These are phyloP conservation scores for Camellia oleifera DNA, from an alignment of 179 eudicot genomes.

Conservation along the genomic window DNA sequence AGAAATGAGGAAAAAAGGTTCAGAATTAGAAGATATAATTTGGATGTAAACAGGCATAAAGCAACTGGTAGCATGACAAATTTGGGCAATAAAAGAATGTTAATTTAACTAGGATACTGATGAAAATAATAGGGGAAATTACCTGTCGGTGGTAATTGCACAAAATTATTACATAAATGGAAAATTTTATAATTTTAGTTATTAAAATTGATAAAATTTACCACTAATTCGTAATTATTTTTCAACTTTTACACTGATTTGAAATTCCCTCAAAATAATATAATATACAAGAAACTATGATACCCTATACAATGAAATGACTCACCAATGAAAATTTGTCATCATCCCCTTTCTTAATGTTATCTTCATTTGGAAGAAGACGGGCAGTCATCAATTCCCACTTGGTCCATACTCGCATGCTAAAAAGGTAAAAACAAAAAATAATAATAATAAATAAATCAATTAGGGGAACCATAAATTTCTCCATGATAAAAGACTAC, in stretches of 20 bases:
- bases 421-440: conserved; percentile 15
- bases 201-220: too few relatives aligned
- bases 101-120: background rate
- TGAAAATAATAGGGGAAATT: background rate
- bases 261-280: too few relatives aligned
- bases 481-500: background rate
- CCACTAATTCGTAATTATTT: too few relatives aligned
- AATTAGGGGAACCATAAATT: conserved; percentile 1
- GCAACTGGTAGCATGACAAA: background rate
- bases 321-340: conserved; percentile 84
- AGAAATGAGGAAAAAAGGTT: background rate
- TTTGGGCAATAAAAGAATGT: background rate
- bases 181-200: too few relatives aligned
- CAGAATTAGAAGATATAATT: background rate
- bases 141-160: too few relatives aligned
- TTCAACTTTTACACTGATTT: too few relatives aligned
- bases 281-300: background rate
- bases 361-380: conserved; percentile 77
- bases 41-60: background rate
- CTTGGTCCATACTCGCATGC: conserved; percentile 96
- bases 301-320: background rate
- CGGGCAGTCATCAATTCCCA: conserved; percentile 99
- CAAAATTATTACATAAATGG: too few relatives aligned
- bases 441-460: too few relatives aligned
- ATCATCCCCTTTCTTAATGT: conserved; percentile 78